These are phyloP conservation scores for Yamadazyma paraphyllophila DNA, from an alignment of 805 yeast genomes.

Conservation along the genomic window DNA sequence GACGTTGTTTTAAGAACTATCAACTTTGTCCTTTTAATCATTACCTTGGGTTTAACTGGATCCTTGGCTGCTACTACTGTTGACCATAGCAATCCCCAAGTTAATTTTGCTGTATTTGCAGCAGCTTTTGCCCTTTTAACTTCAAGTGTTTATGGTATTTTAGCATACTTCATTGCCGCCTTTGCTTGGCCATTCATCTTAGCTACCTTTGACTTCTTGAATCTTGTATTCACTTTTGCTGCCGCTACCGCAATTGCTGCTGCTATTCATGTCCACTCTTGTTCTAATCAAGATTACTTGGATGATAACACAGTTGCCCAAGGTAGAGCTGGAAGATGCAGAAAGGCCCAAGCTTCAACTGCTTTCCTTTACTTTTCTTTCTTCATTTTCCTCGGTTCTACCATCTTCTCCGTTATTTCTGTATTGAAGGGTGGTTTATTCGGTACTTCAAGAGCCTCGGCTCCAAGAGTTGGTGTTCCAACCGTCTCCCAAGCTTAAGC, in stretches of 20 bases:
- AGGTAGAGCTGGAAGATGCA: constrained; percentile 82
- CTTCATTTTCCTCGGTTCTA: constrained; percentile 67
- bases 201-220: constrained; percentile 77
- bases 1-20: constrained; percentile 73
- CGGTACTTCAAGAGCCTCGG: constrained; percentile 40
- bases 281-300: constrained; percentile 66
- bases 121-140: constrained; percentile 83
- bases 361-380: constrained; percentile 85
- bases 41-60: constrained; percentile 84
- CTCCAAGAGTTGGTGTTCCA: constrained; percentile 82
- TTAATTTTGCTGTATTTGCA: constrained; percentile 84
- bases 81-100: constrained; percentile 64
- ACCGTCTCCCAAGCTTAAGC: constrained; percentile 82
- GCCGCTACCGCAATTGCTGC: constrained; percentile 95
- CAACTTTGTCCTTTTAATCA: constrained; percentile 73
- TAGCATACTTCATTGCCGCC: constrained; percentile 72
- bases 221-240: constrained; percentile 87
- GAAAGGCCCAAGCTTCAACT: constrained; percentile 85
- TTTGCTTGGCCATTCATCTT: constrained; percentile 86
- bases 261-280: constrained; percentile 82
- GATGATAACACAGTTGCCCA: constrained; percentile 66
- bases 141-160: constrained; percentile 73
- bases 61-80: constrained; percentile 71
- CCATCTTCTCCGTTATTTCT: constrained; percentile 57
- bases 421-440: constrained; percentile 52